phyloP scores from a whole-genome alignment of 805 yeast genomes.

The Yarrowia hollandica region DNA sequence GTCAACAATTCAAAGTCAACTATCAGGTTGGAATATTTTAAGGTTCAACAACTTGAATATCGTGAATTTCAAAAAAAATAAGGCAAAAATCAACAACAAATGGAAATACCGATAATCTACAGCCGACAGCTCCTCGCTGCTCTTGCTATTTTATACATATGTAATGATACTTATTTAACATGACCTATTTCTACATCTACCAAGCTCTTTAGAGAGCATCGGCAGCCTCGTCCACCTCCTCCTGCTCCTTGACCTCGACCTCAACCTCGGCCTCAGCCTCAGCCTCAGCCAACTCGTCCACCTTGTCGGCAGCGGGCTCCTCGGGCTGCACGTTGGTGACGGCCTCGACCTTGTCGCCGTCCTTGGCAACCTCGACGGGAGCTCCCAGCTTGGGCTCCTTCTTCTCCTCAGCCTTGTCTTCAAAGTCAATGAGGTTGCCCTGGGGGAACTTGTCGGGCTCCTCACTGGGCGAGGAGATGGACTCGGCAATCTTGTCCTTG shows the following conservation, averaged over 20 bases:
- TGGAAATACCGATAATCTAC: too few relatives aligned
- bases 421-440: constrained; percentile 37
- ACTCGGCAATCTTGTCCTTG: constrained; percentile 58
- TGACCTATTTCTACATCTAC: too few relatives aligned
- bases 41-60: too few relatives aligned
- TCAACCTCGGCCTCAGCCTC: constrained; percentile 49
- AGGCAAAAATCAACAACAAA: too few relatives aligned
- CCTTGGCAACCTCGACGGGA: constrained; percentile 38
- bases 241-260: constrained; percentile 22
- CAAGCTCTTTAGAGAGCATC: not conserved
- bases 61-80: too few relatives aligned
- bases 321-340: constrained; percentile 45
- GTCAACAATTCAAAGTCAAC: too few relatives aligned
- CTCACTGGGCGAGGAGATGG: constrained; percentile 52
- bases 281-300: constrained; percentile 63
- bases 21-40: too few relatives aligned
- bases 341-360: constrained; percentile 29
- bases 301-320: constrained; percentile 47
- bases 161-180: constrained; percentile 19
- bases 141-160: not conserved
- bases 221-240: constrained; percentile 26
- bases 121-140: too few relatives aligned
- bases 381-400: constrained; percentile 34
- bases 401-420: constrained; percentile 37
- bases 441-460: constrained; percentile 43